Evolutionary conservation across 139 green algal species (phyloP).

Genomic region (Ettlia oleoabundans): DNA sequence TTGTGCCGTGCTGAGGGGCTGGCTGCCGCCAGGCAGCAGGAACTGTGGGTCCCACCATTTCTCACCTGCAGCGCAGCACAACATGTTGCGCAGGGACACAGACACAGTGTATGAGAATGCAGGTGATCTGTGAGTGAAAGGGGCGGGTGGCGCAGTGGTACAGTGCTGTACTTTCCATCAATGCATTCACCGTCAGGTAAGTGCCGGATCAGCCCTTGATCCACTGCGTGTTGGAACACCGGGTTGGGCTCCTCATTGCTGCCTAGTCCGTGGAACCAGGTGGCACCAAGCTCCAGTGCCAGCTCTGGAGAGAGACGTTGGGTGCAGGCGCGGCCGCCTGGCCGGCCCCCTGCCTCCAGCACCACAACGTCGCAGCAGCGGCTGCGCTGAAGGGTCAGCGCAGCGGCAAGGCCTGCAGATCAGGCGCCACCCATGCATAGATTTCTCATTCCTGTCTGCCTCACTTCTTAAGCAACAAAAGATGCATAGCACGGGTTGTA

Average conservation of each 20-base stretch:
- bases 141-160: no score
- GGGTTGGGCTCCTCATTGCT: conserved; percentile 2
- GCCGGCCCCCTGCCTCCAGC: conserved; percentile 8
- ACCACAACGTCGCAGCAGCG: not conserved
- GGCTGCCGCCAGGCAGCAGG: not conserved
- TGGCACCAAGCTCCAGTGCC: conserved; percentile 29
- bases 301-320: not conserved
- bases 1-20: not conserved
- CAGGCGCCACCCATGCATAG: not conserved
- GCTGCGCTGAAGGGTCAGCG: not conserved
- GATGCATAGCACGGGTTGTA: not conserved
- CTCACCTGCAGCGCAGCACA: not conserved
- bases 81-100: not conserved
- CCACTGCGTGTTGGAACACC: not conserved
- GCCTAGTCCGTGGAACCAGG: conserved; percentile 36
- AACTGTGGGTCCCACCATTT: conserved; percentile 32
- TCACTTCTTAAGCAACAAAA: no score
- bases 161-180: no score
- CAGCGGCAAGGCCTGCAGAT: conserved; percentile 11
- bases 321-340: conserved; percentile 23
- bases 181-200: not conserved
- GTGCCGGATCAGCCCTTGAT: not conserved
- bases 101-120: no score
- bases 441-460: no score
- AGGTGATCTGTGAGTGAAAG: no score